Evolutionary conservation across 2,329 filamentous ascomycete species (phyloP).

Genomic region (Zymoseptoria ardabiliae): DNA sequence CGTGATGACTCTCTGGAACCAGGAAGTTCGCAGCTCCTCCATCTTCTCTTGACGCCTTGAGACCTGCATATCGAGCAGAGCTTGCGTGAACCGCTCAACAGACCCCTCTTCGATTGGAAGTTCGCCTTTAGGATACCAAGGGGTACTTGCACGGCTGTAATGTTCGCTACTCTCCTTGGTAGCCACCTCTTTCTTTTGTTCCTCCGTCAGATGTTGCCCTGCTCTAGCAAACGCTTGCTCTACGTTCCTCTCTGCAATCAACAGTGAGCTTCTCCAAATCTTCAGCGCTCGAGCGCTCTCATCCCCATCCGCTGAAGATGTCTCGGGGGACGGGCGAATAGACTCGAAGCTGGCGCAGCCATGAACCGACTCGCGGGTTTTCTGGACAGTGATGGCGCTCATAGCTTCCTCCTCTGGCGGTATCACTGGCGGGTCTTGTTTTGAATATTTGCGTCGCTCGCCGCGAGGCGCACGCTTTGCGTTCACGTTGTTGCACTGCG

Average conservation of each 20-base stretch:
- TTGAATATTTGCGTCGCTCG: background rate
- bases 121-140: background rate
- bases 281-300: background rate
- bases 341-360: background rate
- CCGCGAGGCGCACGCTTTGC: background rate
- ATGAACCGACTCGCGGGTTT: background rate
- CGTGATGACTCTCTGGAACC: background rate
- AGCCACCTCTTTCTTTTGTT: background rate
- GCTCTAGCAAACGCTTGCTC: background rate
- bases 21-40: background rate
- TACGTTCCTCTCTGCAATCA: background rate
- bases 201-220: background rate
- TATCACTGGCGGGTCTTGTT: background rate
- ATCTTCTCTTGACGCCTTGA: background rate
- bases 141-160: background rate
- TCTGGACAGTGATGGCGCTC: background rate
- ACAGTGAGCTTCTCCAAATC: background rate
- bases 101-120: background rate
- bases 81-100: background rate
- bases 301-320: background rate
- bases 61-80: background rate
- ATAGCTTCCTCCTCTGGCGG: background rate
- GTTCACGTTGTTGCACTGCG: background rate
- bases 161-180: background rate
- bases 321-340: background rate